phyloP scores from a whole-genome alignment of 306 rosid species.

The Cicer bijugum region DNA sequence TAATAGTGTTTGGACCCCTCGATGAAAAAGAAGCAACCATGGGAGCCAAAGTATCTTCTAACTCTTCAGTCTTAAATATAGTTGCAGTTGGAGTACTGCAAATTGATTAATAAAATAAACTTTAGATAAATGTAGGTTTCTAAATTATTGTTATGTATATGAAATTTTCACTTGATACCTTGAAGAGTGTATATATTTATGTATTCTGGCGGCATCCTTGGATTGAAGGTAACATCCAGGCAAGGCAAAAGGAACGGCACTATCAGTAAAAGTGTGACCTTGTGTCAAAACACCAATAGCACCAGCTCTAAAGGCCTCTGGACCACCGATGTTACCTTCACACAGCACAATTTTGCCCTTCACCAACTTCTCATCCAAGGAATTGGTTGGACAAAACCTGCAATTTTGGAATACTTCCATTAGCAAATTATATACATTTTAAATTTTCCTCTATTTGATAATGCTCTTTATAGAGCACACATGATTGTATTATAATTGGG shows the following conservation, averaged over 20 bases:
- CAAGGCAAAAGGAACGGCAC: background rate
- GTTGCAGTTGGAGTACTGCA: too few species aligned
- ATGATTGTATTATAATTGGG: too few species aligned
- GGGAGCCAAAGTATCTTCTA: too few species aligned
- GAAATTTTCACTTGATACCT: constrained; percentile 30
- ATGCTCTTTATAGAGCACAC: background rate
- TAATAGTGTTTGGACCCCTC: background rate
- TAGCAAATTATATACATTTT: background rate
- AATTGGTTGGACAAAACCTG: constrained; percentile 16
- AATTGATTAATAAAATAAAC: background rate
- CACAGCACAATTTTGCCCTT: constrained; percentile 54
- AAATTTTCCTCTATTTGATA: background rate
- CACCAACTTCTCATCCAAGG: constrained; percentile 34
- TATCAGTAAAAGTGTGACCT: background rate
- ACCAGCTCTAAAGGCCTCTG: background rate
- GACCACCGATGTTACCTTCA: background rate
- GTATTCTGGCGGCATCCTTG: background rate
- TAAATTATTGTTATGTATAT: background rate
- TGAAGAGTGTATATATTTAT: constrained; percentile 29
- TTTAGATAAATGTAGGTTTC: background rate
- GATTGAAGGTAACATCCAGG: constrained; percentile 39
- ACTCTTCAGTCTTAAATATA: too few species aligned
- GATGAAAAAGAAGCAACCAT: too few species aligned
- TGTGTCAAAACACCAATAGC: constrained; percentile 41
- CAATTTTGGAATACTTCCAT: background rate